A percentile compares a stretch with the other conserved stretches of the same genome.
Conservation (phyloP, 805 yeast species). For the Danielia oregonensis region DNA sequence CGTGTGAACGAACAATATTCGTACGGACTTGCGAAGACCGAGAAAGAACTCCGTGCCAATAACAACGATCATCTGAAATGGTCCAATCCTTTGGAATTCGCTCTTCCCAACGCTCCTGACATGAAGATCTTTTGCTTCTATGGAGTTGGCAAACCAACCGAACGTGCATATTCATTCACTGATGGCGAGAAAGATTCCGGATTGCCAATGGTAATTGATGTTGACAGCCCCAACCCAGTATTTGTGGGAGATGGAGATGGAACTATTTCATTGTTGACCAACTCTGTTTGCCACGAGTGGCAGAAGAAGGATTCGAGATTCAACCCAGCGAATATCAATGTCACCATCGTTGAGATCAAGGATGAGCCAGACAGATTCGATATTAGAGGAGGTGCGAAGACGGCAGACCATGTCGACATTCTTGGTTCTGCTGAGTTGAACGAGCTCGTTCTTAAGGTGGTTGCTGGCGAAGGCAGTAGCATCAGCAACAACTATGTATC, state of each 20-base stretch:
- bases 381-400: constrained; percentile 94
- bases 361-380: constrained; percentile 94
- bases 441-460: constrained; percentile 78
- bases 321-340: constrained; percentile 74
- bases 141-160: constrained; percentile 97
- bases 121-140: constrained; percentile 85
- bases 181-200: constrained; percentile 51
- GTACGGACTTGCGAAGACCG: constrained; percentile 64
- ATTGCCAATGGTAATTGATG: constrained; percentile 69
- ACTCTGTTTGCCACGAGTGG: constrained; percentile 91
- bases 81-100: constrained; percentile 92
- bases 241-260: constrained; percentile 93
- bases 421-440: constrained; percentile 90
- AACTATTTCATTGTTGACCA: constrained; percentile 83
- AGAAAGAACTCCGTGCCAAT: constrained; percentile 57
- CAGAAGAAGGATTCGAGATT: constrained; percentile 56
- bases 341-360: constrained; percentile 82
- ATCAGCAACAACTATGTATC: constrained; percentile 62
- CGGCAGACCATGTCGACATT: constrained; percentile 97
- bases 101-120: constrained; percentile 91
- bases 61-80: constrained; percentile 75
- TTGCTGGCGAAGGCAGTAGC: constrained; percentile 70
- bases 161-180: constrained; percentile 83
- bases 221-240: constrained; percentile 62
- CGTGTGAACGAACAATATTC: constrained; percentile 72